Base-by-base conservation (phyloP, 2,329 filamentous ascomycete genomes). In the Mollisiaceae sp. region DNA sequence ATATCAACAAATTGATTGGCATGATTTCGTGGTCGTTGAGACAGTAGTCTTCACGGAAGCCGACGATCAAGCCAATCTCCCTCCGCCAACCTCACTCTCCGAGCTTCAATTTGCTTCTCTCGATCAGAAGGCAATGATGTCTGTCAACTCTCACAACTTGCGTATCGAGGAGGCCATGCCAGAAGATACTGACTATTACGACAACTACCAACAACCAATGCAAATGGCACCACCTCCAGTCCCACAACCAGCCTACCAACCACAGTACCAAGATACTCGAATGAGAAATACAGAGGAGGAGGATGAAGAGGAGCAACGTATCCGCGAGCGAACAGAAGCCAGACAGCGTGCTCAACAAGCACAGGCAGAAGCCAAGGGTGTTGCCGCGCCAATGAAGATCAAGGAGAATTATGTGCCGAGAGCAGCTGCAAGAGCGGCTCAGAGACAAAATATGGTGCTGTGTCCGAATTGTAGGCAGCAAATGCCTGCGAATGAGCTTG, bases 151-250 rank as follows among this genome's bases (percentile, higher is more conserved):
- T 1, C 79, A 80, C 64, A 90, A 90, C 74, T 83, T 94, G 72
- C 90, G 94, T 65, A 93, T 99, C 69, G 95, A 99, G 78, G 95
- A 99, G 82, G 93, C 94, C 6, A 92, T 97, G 86, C 95, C 95
- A 3, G 91, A 89, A 59, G 91, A 92, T 54, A 87, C 89, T 66
- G 89, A 82, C 76, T 86, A 78, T 58, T 85, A 83, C 69, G 85
- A 85, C 69, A 82, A 82, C 45, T 82, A 83, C 64, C 77, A 77
- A 60, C 74, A 73, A 63, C 69, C 70, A 62, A 76, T 76, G 56
- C 74, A 73, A 77, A 56, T 77, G 77, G 20, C 79, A 79, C 70
- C 80, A 79, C 66, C 81, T 81, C 66, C 84, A 79, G 39, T 70
- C 22, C 69, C 72, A 55, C 75, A 75, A 64, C 72, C 72, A 55